Evolutionary conservation across 2,329 filamentous ascomycete genomes (phyloP).

Genomic region (Aspergillus puulaauensis): DNA sequence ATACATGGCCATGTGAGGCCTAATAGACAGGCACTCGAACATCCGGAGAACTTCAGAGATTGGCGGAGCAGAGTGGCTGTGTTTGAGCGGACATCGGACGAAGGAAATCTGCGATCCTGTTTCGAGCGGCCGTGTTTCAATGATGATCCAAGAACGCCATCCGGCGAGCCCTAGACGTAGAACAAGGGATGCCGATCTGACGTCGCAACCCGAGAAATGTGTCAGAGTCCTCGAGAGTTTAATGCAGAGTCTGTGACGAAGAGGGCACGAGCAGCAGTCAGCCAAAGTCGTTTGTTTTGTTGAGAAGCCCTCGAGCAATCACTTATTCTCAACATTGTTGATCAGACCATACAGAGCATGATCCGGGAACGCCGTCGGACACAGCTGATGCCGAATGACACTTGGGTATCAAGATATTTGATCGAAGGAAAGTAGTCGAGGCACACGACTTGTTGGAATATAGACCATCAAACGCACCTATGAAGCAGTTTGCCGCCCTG

Average conservation of each 20-base stretch:
- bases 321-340: not conserved
- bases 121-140: not conserved
- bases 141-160: not conserved
- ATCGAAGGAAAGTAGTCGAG: not conserved
- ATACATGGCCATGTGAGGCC: not conserved
- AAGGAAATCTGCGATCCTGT: not conserved
- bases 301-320: not conserved
- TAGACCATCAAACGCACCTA: not conserved
- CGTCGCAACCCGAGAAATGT: not conserved
- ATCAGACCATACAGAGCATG: not conserved
- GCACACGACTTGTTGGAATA: not conserved
- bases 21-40: not conserved
- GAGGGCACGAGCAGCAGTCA: not conserved
- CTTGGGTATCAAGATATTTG: not conserved
- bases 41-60: not conserved
- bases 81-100: not conserved
- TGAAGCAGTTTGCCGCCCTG: constrained; percentile 4
- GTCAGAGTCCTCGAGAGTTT: not conserved
- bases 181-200: not conserved
- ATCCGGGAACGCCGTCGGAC: not conserved
- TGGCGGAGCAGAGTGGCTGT: not conserved
- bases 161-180: not conserved
- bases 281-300: not conserved
- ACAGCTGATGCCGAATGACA: not conserved
- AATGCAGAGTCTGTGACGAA: not conserved